Evolutionary conservation across 345 rosid species (phyloP).

Genomic region (Hirschfeldia incana): DNA sequence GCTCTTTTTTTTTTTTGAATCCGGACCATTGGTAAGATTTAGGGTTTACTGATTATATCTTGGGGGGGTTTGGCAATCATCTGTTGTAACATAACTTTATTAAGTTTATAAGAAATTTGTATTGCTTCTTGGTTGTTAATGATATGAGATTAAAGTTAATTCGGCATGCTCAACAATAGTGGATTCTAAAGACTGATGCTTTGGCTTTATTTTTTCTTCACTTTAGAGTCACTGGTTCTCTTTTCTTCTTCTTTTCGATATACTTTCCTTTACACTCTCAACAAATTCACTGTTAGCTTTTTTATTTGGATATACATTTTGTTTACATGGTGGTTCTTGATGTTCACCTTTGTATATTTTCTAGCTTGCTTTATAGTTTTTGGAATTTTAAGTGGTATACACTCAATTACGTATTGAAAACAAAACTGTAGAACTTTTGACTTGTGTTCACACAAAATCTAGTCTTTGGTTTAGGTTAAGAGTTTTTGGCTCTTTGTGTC

Average conservation of each 20-base stretch:
- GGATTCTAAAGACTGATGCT: slow-evolving; percentile 33
- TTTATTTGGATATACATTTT: neutral
- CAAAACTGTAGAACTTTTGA: slow-evolving; percentile 22
- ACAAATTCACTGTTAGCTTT: slow-evolving; percentile 17
- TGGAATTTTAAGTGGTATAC: neutral
- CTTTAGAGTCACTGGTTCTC: slow-evolving; percentile 34
- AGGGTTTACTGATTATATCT: slow-evolving; percentile 24
- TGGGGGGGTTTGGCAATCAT: slow-evolving; percentile 17
- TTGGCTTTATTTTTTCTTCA: slow-evolving; percentile 35
- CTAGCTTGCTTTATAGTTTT: neutral
- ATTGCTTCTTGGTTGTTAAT: slow-evolving; percentile 13
- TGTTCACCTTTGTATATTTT: neutral
- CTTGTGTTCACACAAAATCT: slow-evolving; percentile 33
- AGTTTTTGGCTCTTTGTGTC: slow-evolving; percentile 29
- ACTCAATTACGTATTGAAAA: neutral
- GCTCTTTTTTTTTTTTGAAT: slow-evolving; percentile 18
- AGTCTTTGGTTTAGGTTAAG: slow-evolving; percentile 35
- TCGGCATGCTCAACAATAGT: slow-evolving; percentile 4
- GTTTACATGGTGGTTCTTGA: slow-evolving; percentile 3
- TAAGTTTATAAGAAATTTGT: neutral
- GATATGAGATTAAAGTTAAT: slow-evolving; percentile 17
- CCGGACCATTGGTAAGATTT: slow-evolving; percentile 3
- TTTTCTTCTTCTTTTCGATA: slow-evolving; percentile 33
- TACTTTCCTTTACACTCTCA: slow-evolving; percentile 34
- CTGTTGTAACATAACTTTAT: slow-evolving; percentile 34